Evolutionary conservation across 2,329 filamentous ascomycete genomes (phyloP).

Genomic region (Tolypocladium inflatum): DNA sequence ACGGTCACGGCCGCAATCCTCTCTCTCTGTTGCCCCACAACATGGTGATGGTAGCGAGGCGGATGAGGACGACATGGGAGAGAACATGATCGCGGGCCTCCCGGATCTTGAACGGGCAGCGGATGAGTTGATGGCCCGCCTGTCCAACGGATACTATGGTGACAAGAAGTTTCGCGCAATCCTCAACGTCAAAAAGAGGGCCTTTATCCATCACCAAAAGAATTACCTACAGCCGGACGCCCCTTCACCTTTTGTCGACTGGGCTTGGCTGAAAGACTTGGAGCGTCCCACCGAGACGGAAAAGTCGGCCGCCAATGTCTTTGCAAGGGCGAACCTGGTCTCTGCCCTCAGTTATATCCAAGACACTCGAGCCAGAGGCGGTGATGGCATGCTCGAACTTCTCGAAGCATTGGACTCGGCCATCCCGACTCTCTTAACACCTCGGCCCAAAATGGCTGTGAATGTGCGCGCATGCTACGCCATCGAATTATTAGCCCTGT

Average conservation of each 20-base stretch:
- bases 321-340: constrained; percentile 25
- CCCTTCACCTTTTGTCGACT: constrained; percentile 18
- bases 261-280: constrained; percentile 5
- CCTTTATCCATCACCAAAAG: not conserved
- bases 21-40: not conserved
- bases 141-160: not conserved
- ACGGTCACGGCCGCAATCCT: not conserved
- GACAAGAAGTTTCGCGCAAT: not conserved
- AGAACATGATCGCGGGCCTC: not conserved
- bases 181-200: not conserved
- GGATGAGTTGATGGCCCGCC: constrained; percentile 2
- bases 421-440: constrained; percentile 19
- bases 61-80: not conserved
- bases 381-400: constrained; percentile 12
- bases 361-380: constrained; percentile 2
- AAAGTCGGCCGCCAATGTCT: constrained; percentile 3
- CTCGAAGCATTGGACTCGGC: constrained; percentile 19
- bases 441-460: constrained; percentile 17
- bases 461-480: constrained; percentile 26
- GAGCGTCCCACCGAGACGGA: not conserved
- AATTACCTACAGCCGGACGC: not conserved
- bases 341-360: constrained; percentile 20
- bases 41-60: not conserved
- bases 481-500: constrained; percentile 16
- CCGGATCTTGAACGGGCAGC: constrained; percentile 1